phyloP scores from a whole-genome alignment of 179 eudicot genomes.

The Gypsophila paniculata region DNA sequence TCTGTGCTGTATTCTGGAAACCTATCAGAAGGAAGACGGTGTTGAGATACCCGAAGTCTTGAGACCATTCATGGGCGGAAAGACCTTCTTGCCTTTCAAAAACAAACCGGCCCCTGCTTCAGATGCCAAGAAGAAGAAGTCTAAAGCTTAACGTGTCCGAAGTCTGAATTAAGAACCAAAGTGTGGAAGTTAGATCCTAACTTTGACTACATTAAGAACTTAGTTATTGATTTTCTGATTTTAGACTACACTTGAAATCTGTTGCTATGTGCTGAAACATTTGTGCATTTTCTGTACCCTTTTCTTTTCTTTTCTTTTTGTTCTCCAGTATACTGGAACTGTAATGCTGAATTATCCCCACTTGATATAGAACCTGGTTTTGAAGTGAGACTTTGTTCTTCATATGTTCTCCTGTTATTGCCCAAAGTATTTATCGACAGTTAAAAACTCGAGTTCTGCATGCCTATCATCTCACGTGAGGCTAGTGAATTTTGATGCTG shows the following conservation, averaged over 20 bases:
- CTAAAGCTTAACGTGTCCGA: slow-evolving; percentile 34
- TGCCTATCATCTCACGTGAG: no score
- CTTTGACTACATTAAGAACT: slow-evolving; percentile 12
- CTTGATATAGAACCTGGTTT: no score
- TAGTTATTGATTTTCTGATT: background rate
- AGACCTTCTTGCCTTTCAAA: slow-evolving; percentile 68
- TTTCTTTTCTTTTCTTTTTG: no score
- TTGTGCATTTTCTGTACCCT: background rate
- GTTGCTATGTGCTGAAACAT: slow-evolving; percentile 11
- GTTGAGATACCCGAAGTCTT: slow-evolving; percentile 75
- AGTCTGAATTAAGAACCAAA: background rate
- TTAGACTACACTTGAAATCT: background rate
- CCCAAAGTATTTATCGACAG: no score
- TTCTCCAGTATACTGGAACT: background rate
- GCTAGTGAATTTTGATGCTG: no score
- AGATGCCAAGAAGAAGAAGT: slow-evolving; percentile 62
- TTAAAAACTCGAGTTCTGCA: no score
- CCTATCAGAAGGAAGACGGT: slow-evolving; percentile 78
- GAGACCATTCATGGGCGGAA: slow-evolving; percentile 62
- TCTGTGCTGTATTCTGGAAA: slow-evolving; percentile 82
- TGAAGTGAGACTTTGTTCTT: no score
- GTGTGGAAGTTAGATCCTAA: background rate
- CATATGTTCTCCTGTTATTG: no score
- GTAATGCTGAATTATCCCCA: background rate
- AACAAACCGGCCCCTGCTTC: slow-evolving; percentile 42